Base-by-base conservation (phyloP, 495 filamentous ascomycete genomes). In the Aspergillus egyptiacus region DNA sequence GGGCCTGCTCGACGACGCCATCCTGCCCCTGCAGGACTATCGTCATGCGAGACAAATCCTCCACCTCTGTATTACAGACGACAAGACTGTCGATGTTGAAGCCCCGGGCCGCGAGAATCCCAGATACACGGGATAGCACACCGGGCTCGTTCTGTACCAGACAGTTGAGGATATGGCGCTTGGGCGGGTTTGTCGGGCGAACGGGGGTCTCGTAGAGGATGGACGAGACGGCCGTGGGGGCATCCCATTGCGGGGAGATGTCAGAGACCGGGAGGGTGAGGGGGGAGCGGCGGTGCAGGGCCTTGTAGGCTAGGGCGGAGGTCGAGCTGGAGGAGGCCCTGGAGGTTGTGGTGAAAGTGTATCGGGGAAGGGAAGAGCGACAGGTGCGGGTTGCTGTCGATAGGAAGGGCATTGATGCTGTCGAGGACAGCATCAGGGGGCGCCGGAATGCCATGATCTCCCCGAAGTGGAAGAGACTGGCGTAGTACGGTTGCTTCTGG, bases 11-110 rank as follows among this genome's bases (percentile, higher is more conserved):
- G 13, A 98, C 91, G 17, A 98, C 93, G 38, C 91, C 93, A 58
- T 97, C 91, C 69, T 96, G 91, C 30, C 93, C 93, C 48, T 86
- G 85, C 33, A 98, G 76, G 47, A 98, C 93, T 55, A 98, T 98
- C 31, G 93, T 97, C 93, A 98, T 98, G 57, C 93, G 90, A 17
- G 89, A 95, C 23, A 98, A 62, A 58, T 98, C 91, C 56, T 89
- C 89, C n/a, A 98, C 91, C 69, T 96, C 93, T 34, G 93, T 98
- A 65, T 86, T 90, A 74, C 93, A 97, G 31, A 98, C 93, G 39
- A 98, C 93, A 48, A 98, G 74, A 46, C 86, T 91, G 79, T 98
- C 93, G 63, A 98, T 98, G 74, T 98, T 98, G 83, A 98, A 98
- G 48, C 93, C 93, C 32, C 93, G 80, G 22, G 93, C 93, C 13